Evolutionary conservation across 441 rosid species (phyloP).

Genomic region (Erodium moschatum): DNA sequence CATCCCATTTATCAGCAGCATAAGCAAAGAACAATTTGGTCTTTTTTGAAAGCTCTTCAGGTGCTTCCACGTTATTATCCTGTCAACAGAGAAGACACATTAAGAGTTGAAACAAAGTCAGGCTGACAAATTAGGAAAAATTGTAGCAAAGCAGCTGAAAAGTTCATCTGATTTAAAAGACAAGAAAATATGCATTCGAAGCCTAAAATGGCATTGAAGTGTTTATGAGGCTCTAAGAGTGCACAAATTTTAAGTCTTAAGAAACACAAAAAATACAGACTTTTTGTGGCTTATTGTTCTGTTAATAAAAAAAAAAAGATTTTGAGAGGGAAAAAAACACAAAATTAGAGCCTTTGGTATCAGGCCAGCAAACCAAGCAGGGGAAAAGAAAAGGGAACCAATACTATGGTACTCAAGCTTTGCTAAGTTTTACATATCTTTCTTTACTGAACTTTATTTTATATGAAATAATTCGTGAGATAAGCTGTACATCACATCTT

Average conservation of each 20-base stretch:
- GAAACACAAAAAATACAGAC: too few relatives aligned
- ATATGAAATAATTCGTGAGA: background rate
- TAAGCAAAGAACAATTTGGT: constrained; percentile 47
- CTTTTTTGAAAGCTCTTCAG: constrained; percentile 53
- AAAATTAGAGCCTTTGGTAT: too few relatives aligned
- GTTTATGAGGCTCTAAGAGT: background rate
- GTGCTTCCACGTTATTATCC: constrained; percentile 66
- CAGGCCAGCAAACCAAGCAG: too few relatives aligned
- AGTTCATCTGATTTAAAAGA: background rate
- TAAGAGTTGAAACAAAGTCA: background rate
- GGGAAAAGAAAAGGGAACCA: too few relatives aligned
- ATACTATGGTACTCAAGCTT: too few relatives aligned
- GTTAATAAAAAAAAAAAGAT: too few relatives aligned
- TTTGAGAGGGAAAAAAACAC: too few relatives aligned
- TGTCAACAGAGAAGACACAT: constrained; percentile 19
- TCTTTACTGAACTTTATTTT: background rate
- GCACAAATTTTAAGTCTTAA: background rate
- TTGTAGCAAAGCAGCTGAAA: background rate
- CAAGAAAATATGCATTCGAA: background rate
- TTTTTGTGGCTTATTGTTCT: too few relatives aligned
- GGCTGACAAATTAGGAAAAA: background rate
- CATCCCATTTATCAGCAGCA: constrained; percentile 70
- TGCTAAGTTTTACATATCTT: too few relatives aligned
- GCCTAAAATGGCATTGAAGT: background rate
- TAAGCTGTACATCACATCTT: too few relatives aligned